Evolutionary conservation across 192 early-diverging fungal species (phyloP).

Genomic region (Phycomyces blakesleeanus): DNA sequence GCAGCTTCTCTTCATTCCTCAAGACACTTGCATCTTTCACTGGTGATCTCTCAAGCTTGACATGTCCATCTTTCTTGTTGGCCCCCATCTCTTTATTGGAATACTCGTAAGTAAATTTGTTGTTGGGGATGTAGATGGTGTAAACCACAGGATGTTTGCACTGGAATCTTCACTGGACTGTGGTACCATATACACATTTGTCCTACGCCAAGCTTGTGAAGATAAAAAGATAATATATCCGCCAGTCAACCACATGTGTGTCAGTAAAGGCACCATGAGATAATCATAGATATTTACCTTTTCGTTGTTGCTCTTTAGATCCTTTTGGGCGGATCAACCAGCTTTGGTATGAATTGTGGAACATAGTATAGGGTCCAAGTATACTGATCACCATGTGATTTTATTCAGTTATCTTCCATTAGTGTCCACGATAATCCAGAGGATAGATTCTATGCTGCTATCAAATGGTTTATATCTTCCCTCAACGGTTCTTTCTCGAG

Average conservation of each 20-base stretch:
- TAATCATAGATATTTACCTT: neutral
- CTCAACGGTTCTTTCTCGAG: conserved; percentile 74
- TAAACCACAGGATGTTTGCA: neutral
- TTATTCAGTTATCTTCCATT: conserved; percentile 51
- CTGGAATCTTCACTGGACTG: neutral
- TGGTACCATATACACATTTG: too few species aligned
- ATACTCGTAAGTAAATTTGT: conserved; percentile 54
- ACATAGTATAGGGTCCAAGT: neutral
- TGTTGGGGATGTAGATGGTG: neutral
- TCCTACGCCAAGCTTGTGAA: neutral
- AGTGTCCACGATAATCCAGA: conserved; percentile 50
- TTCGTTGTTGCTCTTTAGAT: conserved; percentile 9
- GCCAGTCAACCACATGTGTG: neutral
- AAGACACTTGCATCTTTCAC: conserved; percentile 73
- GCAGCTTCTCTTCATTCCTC: conserved; percentile 62
- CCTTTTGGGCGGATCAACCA: conserved; percentile 62
- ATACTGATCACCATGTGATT: neutral
- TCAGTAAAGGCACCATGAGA: conserved; percentile 3
- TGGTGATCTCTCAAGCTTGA: conserved; percentile 75
- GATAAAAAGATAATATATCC: neutral
- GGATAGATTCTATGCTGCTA: conserved; percentile 65
- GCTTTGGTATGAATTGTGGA: conserved; percentile 25
- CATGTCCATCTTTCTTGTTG: conserved; percentile 76
- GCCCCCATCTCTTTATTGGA: conserved; percentile 76
- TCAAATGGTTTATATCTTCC: conserved; percentile 78